Evolutionary conservation across 177 flowering plant species (phyloP).

Genomic region (Telopea speciosissima): DNA sequence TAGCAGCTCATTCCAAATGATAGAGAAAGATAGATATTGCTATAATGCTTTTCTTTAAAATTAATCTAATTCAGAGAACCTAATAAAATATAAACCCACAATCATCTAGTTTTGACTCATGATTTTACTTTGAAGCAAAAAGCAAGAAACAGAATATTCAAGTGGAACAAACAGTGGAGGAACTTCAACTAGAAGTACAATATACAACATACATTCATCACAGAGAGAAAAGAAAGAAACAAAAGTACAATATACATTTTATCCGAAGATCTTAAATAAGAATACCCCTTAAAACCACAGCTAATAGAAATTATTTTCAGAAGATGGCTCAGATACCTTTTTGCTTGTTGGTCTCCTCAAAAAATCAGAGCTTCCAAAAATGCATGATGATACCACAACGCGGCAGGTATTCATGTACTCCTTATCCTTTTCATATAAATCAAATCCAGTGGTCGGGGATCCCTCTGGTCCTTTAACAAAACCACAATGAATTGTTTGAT

Average conservation of each 20-base stretch:
- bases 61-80: no score
- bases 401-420: conserved; percentile 64
- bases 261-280: not conserved
- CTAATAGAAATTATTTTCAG: not conserved
- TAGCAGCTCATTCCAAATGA: no score
- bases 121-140: not conserved
- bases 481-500: conserved; percentile 89
- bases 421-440: conserved; percentile 59
- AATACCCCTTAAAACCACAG: not conserved
- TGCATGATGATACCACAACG: conserved; percentile 86
- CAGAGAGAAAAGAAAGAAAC: no score
- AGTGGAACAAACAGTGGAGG: not conserved
- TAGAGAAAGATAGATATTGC: no score
- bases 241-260: not conserved
- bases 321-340: conserved; percentile 36
- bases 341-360: conserved; percentile 72
- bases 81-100: not conserved
- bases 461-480: conserved; percentile 67
- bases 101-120: not conserved
- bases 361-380: conserved; percentile 91
- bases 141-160: not conserved
- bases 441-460: conserved; percentile 67
- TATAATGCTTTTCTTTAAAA: not conserved
- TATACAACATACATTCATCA: no score
- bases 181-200: not conserved